Percentiles rank a stretch among this genome's conserved stretches.
Conservation (phyloP, 805 yeast genomes). For the Starmerella stigmatis region DNA sequence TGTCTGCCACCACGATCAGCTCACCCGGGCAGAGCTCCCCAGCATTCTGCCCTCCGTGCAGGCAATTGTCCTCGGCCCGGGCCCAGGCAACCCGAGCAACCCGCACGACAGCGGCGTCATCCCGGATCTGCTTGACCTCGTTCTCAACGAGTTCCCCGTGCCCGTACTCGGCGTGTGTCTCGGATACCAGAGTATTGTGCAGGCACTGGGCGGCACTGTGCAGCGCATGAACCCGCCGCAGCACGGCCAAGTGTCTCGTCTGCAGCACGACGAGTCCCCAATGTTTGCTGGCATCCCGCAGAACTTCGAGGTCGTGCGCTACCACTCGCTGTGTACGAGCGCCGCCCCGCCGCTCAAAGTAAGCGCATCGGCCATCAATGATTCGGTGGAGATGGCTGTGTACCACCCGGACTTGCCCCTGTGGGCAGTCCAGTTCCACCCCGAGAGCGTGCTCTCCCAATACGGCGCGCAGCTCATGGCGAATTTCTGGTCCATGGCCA, state of each 20-base stretch:
- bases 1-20: conserved; percentile 55
- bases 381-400: conserved; percentile 66
- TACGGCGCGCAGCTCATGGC: conserved; percentile 48
- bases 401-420: conserved; percentile 52
- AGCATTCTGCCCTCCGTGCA: conserved; percentile 46
- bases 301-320: conserved; percentile 61
- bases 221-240: conserved; percentile 46
- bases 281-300: conserved; percentile 37
- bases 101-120: conserved; percentile 64
- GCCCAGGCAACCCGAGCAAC: conserved; percentile 81
- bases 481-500: conserved; percentile 52
- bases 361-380: conserved; percentile 28
- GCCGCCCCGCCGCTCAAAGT: conserved; percentile 15
- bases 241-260: conserved; percentile 74
- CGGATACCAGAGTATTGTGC: conserved; percentile 79
- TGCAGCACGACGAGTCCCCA: conserved; percentile 32
- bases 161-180: conserved; percentile 88
- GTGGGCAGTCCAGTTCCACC: conserved; percentile 94
- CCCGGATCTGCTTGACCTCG: conserved; percentile 40
- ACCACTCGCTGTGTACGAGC: conserved; percentile 67
- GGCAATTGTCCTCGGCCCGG: conserved; percentile 85
- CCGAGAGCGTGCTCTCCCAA: conserved; percentile 82
- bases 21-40: conserved; percentile 32
- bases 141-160: conserved; percentile 28
- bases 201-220: conserved; percentile 48